phyloP scores from a whole-genome alignment of 1,284 basidiomycete genomes.

The Cryptococcus jaspeensis region DNA sequence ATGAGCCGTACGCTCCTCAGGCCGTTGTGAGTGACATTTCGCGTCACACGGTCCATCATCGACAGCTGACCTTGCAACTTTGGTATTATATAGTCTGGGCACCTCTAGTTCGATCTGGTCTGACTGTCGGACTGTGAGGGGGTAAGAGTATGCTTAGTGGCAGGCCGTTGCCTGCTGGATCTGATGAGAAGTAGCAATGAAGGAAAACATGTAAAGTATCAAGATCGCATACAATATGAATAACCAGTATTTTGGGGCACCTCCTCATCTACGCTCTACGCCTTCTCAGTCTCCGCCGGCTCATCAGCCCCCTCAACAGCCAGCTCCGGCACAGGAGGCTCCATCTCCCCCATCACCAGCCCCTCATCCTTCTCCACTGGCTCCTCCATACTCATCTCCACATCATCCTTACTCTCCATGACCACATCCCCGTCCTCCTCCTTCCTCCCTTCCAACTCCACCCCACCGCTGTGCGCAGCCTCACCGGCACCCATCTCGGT shows the following conservation, averaged over 20 bases:
- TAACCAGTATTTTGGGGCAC: background rate
- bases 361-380: slow-evolving; percentile 25
- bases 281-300: slow-evolving; percentile 10
- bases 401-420: slow-evolving; percentile 10
- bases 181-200: background rate
- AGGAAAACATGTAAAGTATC: background rate
- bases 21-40: slow-evolving; percentile 7
- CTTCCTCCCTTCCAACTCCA: slow-evolving; percentile 19
- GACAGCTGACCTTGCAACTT: background rate
- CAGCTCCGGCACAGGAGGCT: slow-evolving; percentile 25
- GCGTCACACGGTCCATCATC: background rate
- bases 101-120: background rate
- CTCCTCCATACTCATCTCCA: background rate
- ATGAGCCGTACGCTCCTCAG: slow-evolving; percentile 52
- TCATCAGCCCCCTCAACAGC: slow-evolving; percentile 20
- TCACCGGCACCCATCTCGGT: slow-evolving; percentile 29
- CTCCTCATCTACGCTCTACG: background rate
- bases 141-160: background rate
- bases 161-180: too few species aligned
- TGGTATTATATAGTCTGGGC: background rate
- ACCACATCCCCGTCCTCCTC: slow-evolving; percentile 9
- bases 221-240: background rate
- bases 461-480: slow-evolving; percentile 11
- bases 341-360: slow-evolving; percentile 35
- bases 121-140: background rate